These are phyloP conservation scores for Chenopodium album DNA, from an alignment of 148 eudicot genomes.

Conservation along the genomic window DNA sequence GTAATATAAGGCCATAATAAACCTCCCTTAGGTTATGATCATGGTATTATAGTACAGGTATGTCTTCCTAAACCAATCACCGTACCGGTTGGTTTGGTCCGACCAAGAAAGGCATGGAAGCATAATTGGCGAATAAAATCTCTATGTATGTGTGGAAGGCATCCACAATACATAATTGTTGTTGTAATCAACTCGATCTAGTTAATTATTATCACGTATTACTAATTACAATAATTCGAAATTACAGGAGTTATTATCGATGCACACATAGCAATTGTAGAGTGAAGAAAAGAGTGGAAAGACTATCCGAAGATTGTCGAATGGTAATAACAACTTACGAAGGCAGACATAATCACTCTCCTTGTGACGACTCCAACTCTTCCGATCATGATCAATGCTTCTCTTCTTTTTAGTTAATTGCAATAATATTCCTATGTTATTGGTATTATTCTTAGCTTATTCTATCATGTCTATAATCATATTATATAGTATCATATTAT, in stretches of 20 bases:
- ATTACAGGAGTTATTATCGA: slow-evolving; percentile 73
- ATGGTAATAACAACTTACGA: slow-evolving; percentile 88
- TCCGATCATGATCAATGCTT: slow-evolving; percentile 59
- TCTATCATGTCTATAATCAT: not conserved
- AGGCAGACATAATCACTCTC: slow-evolving; percentile 79
- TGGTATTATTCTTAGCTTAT: not conserved
- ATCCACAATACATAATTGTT: no score
- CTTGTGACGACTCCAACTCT: slow-evolving; percentile 63
- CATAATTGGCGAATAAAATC: no score
- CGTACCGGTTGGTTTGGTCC: no score
- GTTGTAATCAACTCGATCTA: no score
- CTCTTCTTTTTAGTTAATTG: slow-evolving; percentile 48
- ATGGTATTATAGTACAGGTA: no score
- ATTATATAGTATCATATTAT: not conserved
- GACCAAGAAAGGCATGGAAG: no score
- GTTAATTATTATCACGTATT: no score
- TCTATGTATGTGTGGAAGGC: no score
- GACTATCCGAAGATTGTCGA: slow-evolving; percentile 73
- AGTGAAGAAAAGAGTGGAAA: slow-evolving; percentile 83
- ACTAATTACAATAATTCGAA: not conserved
- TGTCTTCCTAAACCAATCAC: no score
- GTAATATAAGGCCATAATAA: no score
- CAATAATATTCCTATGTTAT: not conserved
- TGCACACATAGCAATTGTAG: slow-evolving; percentile 74
- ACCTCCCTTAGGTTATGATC: no score